These are phyloP conservation scores for Coniochaeta pulveracea DNA, from an alignment of 2,329 filamentous ascomycete genomes.

Conservation along the genomic window DNA sequence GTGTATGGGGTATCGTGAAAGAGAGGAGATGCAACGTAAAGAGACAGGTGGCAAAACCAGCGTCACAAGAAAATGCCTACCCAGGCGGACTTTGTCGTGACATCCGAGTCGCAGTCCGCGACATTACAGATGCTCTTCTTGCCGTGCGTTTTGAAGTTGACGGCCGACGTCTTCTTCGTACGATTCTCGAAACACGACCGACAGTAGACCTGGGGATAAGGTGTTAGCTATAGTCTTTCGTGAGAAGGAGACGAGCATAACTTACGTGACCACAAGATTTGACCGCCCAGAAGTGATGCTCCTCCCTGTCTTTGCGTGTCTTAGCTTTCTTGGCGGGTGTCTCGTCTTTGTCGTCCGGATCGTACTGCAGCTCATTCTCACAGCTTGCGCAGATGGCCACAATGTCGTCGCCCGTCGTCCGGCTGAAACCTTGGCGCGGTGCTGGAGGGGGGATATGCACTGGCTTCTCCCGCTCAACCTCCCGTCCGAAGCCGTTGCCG, in stretches of 20 bases:
- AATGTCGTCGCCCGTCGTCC: conserved; percentile 60
- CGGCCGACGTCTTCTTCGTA: conserved; percentile 17
- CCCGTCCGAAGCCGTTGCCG: conserved; percentile 19
- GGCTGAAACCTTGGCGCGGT: conserved; percentile 66
- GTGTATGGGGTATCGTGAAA: too few species aligned
- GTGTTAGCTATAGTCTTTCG: neutral
- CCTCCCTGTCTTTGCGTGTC: conserved; percentile 39
- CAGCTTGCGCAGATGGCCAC: conserved; percentile 79
- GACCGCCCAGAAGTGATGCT: conserved; percentile 86
- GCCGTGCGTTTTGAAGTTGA: conserved; percentile 22
- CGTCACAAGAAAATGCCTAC: conserved; percentile 47
- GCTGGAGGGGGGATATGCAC: conserved; percentile 53
- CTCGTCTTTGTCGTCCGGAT: conserved; percentile 33
- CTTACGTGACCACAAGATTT: conserved; percentile 86
- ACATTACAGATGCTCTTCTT: conserved; percentile 41
- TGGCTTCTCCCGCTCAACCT: conserved; percentile 27
- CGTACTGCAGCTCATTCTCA: conserved; percentile 69
- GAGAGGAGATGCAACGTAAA: too few species aligned
- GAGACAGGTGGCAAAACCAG: too few species aligned
- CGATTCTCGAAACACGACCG: conserved; percentile 49
- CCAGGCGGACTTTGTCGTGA: conserved; percentile 44
- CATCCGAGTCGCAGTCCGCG: conserved; percentile 42
- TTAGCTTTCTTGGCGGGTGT: conserved; percentile 22
- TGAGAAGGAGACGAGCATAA: conserved; percentile 5
- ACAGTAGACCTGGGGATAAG: conserved; percentile 46